Evolutionary conservation across 805 yeast genomes (phyloP), one percentile per base, ranked within the genome.

Genomic region (Cyberlindnera lachancei): DNA sequence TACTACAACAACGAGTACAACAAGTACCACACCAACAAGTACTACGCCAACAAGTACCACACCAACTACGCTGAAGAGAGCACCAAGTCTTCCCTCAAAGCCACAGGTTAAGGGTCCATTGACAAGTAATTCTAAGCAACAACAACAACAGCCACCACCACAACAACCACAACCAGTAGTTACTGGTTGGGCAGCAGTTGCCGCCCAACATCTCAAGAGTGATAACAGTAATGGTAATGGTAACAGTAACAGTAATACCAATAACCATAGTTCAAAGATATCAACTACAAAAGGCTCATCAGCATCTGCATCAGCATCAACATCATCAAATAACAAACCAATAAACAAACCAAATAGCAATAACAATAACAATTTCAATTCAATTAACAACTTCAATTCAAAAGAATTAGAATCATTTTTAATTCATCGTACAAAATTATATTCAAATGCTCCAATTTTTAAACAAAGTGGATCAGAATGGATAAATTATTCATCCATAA

Each of bases 131-230:
- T n/a, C n/a, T n/a, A n/a, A n/a, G n/a, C 30, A 8, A 17, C 20
- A 11, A 21, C 13, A 18, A 23, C 31, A 3, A 7, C 31, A 10
- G 21, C 10, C 7, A 7, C 7, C 10, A 10, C 21, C 7, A 8
- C 21, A 19, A 19, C 7, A 19, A 10, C 21, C 10, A 19, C 21
- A 19, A 10, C 10, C 10, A 10, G 21, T 19, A 19, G 21, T 19
- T 19, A 27, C 31, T 19, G 48, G 46, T 1, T 44, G 48, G 48
- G 48, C 48, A 7, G 41, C 46, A 21, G 35, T 40, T 20, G 44
- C 43, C 5, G 45, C 44, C 11, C 30, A 34, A 3, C 36, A 30
- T 24, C 18, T n/a, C 30, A 30, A 17, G 29, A 25, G 21, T 12
- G 25, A 20, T 17, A 19, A 19, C 21, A 19, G 16, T 13, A 20